Evolutionary conservation across 1,139 yeast genomes (phyloP).

Genomic region (Yamadazyma jaroonii): DNA sequence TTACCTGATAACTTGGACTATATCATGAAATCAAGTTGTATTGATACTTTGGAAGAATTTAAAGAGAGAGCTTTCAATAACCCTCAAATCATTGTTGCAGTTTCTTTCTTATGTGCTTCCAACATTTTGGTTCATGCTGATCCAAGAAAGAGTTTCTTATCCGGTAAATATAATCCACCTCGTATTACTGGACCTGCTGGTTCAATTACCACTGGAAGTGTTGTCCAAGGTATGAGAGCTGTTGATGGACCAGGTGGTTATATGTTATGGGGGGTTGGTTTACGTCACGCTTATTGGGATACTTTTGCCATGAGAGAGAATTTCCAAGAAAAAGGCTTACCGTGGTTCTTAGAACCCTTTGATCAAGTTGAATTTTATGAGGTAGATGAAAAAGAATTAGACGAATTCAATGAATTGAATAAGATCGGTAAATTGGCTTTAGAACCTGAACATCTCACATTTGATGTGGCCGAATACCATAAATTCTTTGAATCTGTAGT

Average conservation of each 20-base stretch:
- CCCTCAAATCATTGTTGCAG: constrained; percentile 8
- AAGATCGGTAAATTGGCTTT: constrained; percentile 8
- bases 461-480: constrained; percentile 5
- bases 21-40: constrained; percentile 9
- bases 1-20: constrained; percentile 7
- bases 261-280: constrained; percentile 9
- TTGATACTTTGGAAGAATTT: constrained; percentile 7
- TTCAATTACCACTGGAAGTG: constrained; percentile 8
- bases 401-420: constrained; percentile 56
- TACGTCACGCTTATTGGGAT: constrained; percentile 9
- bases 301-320: constrained; percentile 7
- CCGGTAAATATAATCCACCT: constrained; percentile 9
- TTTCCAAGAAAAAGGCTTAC: constrained; percentile 41
- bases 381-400: constrained; percentile 66
- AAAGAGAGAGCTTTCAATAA: constrained; percentile 6
- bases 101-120: constrained; percentile 9
- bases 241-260: constrained; percentile 10
- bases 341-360: constrained; percentile 81
- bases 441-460: not conserved
- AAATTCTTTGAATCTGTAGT: constrained; percentile 1
- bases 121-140: constrained; percentile 7
- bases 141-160: constrained; percentile 7
- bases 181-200: constrained; percentile 8
- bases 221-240: constrained; percentile 10
- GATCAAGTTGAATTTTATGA: constrained; percentile 59